Percentiles rank a stretch among this genome's conserved stretches.
These are phyloP conservation scores for Thoreauomyces humboldtii DNA, from an alignment of 192 early-diverging fungal genomes.

Conservation along the genomic window DNA sequence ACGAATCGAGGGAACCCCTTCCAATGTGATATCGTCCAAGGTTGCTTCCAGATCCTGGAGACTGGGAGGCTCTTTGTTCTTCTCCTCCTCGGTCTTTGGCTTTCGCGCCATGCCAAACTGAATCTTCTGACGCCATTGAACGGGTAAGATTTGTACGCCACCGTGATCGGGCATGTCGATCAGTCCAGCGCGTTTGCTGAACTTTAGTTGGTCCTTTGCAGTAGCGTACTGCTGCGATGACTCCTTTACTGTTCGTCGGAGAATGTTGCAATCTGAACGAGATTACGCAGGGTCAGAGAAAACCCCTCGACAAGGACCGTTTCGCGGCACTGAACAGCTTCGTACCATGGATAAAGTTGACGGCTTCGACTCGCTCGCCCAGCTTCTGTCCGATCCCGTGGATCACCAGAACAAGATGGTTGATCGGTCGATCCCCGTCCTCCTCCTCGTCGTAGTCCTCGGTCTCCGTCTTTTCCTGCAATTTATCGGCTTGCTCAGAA, in stretches of 20 bases:
- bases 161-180: conserved; percentile 39
- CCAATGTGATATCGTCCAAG: conserved; percentile 74
- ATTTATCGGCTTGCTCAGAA: conserved; percentile 49
- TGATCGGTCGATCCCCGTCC: conserved; percentile 64
- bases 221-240: conserved; percentile 41
- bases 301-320: too few relatives aligned
- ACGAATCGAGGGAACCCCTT: conserved; percentile 77
- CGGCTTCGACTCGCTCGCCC: conserved; percentile 63
- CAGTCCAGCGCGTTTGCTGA: conserved; percentile 24
- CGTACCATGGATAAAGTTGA: conserved; percentile 60
- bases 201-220: conserved; percentile 12
- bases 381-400: conserved; percentile 89
- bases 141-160: conserved; percentile 74
- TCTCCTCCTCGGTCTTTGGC: conserved; percentile 14
- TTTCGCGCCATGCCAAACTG: conserved; percentile 63
- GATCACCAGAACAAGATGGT: conserved; percentile 79
- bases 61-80: conserved; percentile 41
- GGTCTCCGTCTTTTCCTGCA: conserved; percentile 39
- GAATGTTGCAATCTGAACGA: conserved; percentile 60
- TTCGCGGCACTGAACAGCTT: neutral
- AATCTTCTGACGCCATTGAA: conserved; percentile 80
- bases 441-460: conserved; percentile 58
- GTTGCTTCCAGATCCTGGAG: conserved; percentile 62
- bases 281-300: too few relatives aligned
- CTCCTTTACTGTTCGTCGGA: conserved; percentile 66